Evolutionary conservation across 441 rosid species (phyloP).

Genomic region (Rhodomyrtus psidioides): DNA sequence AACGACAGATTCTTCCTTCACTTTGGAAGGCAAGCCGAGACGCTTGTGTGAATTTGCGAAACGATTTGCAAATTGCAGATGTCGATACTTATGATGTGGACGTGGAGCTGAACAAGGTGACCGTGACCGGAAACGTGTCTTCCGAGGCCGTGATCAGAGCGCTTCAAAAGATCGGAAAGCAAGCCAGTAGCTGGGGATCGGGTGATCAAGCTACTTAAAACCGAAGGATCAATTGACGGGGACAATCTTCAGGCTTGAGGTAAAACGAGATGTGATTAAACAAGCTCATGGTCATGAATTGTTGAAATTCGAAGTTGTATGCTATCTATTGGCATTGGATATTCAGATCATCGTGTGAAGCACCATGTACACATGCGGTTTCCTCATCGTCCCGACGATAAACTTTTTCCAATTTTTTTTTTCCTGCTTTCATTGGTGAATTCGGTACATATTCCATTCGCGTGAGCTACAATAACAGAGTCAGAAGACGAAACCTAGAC

Average conservation of each 20-base stretch:
- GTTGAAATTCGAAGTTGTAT: not conserved
- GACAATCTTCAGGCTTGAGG: not conserved
- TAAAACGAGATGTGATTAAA: not conserved
- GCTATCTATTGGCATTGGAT: not conserved
- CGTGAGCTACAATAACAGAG: not conserved
- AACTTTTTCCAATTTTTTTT: not conserved
- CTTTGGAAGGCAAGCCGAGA: not conserved
- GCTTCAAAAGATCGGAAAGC: slow-evolving; percentile 70
- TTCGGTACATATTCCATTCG: not conserved
- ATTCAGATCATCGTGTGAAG: not conserved
- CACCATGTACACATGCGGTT: not conserved
- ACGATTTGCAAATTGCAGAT: slow-evolving; percentile 32
- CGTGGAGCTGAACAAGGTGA: slow-evolving; percentile 68
- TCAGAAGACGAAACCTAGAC: not conserved
- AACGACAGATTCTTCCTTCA: not conserved
- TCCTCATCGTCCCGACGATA: not conserved
- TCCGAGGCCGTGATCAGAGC: slow-evolving; percentile 59
- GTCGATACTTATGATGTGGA: slow-evolving; percentile 75
- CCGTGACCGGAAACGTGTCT: slow-evolving; percentile 69
- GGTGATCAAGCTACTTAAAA: not conserved
- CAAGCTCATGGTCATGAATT: not conserved
- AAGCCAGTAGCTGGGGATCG: slow-evolving; percentile 45
- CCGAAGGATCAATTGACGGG: not conserved
- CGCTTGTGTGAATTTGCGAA: slow-evolving; percentile 6
- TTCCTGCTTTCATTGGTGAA: not conserved